Conservation (phyloP, 768 basidiomycete species). For the Melanogaster broomeanus region DNA sequence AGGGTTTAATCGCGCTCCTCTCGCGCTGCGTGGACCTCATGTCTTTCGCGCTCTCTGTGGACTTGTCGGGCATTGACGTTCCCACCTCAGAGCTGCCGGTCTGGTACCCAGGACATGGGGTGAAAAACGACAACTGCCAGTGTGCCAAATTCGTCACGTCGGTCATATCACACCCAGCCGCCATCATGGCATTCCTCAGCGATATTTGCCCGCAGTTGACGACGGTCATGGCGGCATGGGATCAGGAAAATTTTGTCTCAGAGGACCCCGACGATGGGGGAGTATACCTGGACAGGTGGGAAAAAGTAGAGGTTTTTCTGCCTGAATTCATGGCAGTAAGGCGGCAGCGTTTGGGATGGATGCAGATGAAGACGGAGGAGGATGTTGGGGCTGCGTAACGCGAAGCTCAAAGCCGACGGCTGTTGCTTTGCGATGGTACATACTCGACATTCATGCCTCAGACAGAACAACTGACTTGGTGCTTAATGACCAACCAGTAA, state of each 20-base stretch:
- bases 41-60: constrained; percentile 19
- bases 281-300: constrained; percentile 17
- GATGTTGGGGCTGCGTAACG: not conserved
- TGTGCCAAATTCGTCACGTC: constrained; percentile 22
- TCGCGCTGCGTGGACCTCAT: constrained; percentile 5
- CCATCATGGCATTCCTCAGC: constrained; percentile 27
- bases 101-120: constrained; percentile 8
- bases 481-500: too few species aligned
- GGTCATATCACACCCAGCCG: constrained; percentile 13
- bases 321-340: constrained; percentile 23
- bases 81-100: not conserved
- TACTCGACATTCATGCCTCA: too few species aligned
- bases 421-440: too few species aligned
- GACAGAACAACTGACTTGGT: too few species aligned
- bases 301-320: constrained; percentile 22
- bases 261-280: constrained; percentile 11
- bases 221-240: constrained; percentile 16
- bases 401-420: not conserved
- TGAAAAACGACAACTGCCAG: constrained; percentile 6
- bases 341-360: constrained; percentile 15
- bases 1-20: constrained; percentile 22
- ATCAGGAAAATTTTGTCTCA: not conserved
- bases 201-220: constrained; percentile 21
- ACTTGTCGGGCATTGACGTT: constrained; percentile 20
- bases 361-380: not conserved